Base-by-base conservation (phyloP, 2,329 filamentous ascomycete species). In the Xylariaceae sp. region DNA sequence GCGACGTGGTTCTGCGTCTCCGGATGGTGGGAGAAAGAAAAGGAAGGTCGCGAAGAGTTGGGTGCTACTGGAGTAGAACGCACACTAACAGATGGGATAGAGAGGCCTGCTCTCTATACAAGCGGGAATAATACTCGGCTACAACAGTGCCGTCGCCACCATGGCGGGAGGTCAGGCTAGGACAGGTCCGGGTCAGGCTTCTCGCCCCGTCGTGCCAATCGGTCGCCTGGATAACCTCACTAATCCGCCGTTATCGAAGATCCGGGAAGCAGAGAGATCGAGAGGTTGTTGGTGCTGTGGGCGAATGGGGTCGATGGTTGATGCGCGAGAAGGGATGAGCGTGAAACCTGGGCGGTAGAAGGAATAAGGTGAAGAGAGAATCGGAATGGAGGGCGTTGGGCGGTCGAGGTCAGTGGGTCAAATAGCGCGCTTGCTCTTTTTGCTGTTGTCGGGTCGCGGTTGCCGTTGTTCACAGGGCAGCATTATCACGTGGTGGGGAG, bases 121-220 rank as follows among this genome's bases (percentile, higher is more conserved):
- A 44, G n/a, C 17, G 49, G 35, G 9, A 48, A 51, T 15, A 23
- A 49, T n/a, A 45, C 34, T 15, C 30, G 9, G 39, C 35, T 62
- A 54, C 48, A 49, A 17, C 51, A 18, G 17, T 18, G 34, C 34
- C 1, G 37, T 54, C 17, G 54, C 54, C 57, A 62, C 54, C 60
- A 62, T 62, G 47, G 51, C 57, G 54, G 18, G 48, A 30, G 51
- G 18, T 49, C 30, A 15, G 30, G 53, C 55, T 54, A 44, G 10
- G 11, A 13, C 11, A 11, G 17, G 35, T 10, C 48, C 35, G 13
- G 10, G 17, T 11, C 34, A 23, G 30, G 49, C 7, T 6, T 51
- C 10, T 11, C 6, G 23, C 42, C n/a, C 42, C 13, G 10, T 6
- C 13, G 5, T 45, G 13, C 11, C 42, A 45, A 45, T 45, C 42